Base-by-base conservation (phyloP, 129 eudicot species). In the Pulicaria dysenterica region DNA sequence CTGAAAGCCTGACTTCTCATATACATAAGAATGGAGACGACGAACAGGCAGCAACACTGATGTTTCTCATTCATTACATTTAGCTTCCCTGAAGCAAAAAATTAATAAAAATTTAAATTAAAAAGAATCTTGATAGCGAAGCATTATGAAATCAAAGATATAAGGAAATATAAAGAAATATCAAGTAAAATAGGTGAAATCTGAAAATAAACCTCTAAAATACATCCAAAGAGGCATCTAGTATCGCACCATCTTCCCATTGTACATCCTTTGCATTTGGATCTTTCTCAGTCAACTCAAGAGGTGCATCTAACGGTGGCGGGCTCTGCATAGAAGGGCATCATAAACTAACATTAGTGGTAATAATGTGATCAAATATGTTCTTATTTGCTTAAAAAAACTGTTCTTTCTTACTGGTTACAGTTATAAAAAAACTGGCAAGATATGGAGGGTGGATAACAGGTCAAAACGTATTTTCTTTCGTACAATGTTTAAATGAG, bases 211-310 rank as follows among this genome's bases (percentile, higher is more conserved):
- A 86, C 89, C 90, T 85, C 69, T 85, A 94, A 80, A 90, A 94
- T 40, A 94, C 31, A 42, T 94, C 97, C 83, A 90, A 47, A 48
- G 90, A 75, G 49, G 72, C 54, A 19, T 56, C 83, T 62, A 84
- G 91, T 58, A 94, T 85, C 67, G 92, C 96, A 45, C 90, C 99
- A 70, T 90, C 96, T 4, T 85, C 87, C 99, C 99, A 94, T 31
- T 67, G 69, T 46, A 86, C 64, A 50, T 90, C 97, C 73, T 88
- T 88, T 37, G 67, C 73, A 16, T 76, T 84, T 39, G 87, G 51
- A 58, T 94, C 94, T 66, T 78, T 88, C 48, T 71, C 89, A n/a
- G 88, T 90, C 47, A 94, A 58, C 77, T 86, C 78, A 37, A 94
- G 96, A 69, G 99, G 96, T 41, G 82, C 82, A 49, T 94, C 99